Evolutionary conservation across 805 yeast genomes (phyloP).

Genomic region (Saturnispora galanensis): DNA sequence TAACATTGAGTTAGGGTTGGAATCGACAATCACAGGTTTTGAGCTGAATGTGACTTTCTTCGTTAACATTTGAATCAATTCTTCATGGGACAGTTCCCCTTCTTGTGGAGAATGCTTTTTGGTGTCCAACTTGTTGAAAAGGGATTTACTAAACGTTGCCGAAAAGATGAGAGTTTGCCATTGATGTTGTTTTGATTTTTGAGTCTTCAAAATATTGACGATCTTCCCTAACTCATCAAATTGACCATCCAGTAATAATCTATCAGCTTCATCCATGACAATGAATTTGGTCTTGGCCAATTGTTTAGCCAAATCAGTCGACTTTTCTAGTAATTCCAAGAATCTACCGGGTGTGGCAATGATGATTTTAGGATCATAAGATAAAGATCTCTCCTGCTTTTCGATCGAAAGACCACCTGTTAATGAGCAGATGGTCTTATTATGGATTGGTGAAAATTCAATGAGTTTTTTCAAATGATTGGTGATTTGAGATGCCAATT

Average conservation of each 20-base stretch:
- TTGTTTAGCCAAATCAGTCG: conserved; percentile 33
- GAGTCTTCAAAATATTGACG: conserved; percentile 49
- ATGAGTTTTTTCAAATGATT: conserved; percentile 59
- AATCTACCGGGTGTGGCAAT: conserved; percentile 96
- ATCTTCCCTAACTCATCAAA: conserved; percentile 86
- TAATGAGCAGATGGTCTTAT: conserved; percentile 55
- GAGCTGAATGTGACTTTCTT: conserved; percentile 61
- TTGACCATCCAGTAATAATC: conserved; percentile 91
- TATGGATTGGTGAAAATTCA: conserved; percentile 35
- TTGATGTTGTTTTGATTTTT: conserved; percentile 35
- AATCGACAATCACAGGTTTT: conserved; percentile 66
- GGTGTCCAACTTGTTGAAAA: conserved; percentile 63
- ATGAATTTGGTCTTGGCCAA: conserved; percentile 38
- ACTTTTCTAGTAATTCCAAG: conserved; percentile 67
- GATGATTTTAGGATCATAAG: conserved; percentile 65
- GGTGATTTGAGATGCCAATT: conserved; percentile 87
- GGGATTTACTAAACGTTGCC: conserved; percentile 81
- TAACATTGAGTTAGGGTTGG: conserved; percentile 75
- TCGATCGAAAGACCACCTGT: conserved; percentile 96
- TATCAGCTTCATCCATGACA: conserved; percentile 93
- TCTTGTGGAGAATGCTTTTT: conserved; percentile 28
- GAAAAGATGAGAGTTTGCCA: conserved; percentile 89
- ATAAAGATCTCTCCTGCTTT: conserved; percentile 76
- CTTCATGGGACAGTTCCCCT: conserved; percentile 35
- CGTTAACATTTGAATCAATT: conserved; percentile 55